Evolutionary conservation across 306 rosid genomes (phyloP), one percentile per base, ranked within the genome.

Genomic region (Cucumis sativus): DNA sequence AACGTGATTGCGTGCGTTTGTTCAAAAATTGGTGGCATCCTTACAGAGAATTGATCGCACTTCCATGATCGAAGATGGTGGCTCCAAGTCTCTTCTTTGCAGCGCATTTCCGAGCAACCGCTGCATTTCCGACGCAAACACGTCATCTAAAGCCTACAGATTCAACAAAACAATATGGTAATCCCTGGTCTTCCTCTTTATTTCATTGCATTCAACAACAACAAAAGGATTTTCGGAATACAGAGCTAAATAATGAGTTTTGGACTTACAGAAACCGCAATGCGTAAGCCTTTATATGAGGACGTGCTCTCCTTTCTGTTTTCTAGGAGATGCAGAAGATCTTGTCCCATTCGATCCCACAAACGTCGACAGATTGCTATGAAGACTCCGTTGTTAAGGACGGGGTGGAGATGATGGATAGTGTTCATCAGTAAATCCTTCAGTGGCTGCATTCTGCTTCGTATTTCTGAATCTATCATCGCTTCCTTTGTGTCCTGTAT

Each of bases 301-400:
- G 97, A 90, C 62, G 84, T 87, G 70, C 92, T 92, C 83, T 95
- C 97, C 82, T 90, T 92, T 78, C 93, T 84, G 81, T 90, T 92
- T 84, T 92, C 99, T 87, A 95, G 85, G 88, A 95, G 92, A 82
- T 91, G 88, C 10, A 95, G 85, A 25, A 95, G 85, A 84, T 95
- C 99, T 96, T 92, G 96, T 73, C 99, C 99, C 97, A 95, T 85
- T 33, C 91, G 93, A 81, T 95, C 99, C 99, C 97, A 92, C 68
- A 85, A 95, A 74, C 97, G 88, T 71, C 99, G 91, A 74, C 97
- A 95, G 52, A 89, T 79, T 70, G 96, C 85, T 69, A 95, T 74
- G 79, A 95, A 92, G 80, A 95, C 97, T 4, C 84, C 92, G 63
- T 86, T 88, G 82, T 86, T 95, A 23, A 88, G 88, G 56, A 89